Evolutionary conservation across 2,329 filamentous ascomycete genomes (phyloP), one percentile per base, ranked within the genome.

Genomic region (Fusarium chaquense): DNA sequence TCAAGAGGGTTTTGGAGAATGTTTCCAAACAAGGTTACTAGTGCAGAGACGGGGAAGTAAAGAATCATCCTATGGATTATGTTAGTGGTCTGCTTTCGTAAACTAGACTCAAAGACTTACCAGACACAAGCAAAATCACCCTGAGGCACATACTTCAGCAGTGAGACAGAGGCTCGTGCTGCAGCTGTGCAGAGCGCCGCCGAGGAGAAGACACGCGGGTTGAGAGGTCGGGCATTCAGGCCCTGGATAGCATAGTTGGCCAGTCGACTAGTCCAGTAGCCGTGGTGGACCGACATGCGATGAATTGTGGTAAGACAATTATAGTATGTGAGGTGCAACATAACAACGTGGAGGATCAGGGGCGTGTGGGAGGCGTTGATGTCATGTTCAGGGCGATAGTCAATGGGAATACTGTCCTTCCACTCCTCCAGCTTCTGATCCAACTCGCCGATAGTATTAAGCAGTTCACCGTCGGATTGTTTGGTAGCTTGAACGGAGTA

Each of bases 291-390:
- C 43, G 93, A 97, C 96, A 98, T 99, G 53, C 96, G 93, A 78
- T 99, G 96, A 69, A 99, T 98, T 0, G 96, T 99, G 1, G 95
- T 98, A 53, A 99, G 82, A 75, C 94, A 98, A 78, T 99, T 99
- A 83, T 98, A 98, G 80, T 99, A 99, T 2, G 93, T 91, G 75
- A 99, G 97, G 79, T 99, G 96, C 61, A 99, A 83, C 78, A 97
- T 93, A 65, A 97, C 94, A 54, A 99, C 89, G 71, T 98, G 95
- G 22, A 99, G 84, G 22, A 98, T 94, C n/a, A 98, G 85, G 1
- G 95, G 94, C 1, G 94, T 97, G 78, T 98, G 93, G 0, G 91
- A 92, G 1, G 93, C 93, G 79, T 94, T 94, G 79, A 99, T 98
- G 79, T 98, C 94, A 77, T 98, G 90, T 79, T 98, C 96, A 1